These are phyloP conservation scores for Yarrowia keelungensis DNA, from an alignment of 805 yeast species.

Conservation along the genomic window DNA sequence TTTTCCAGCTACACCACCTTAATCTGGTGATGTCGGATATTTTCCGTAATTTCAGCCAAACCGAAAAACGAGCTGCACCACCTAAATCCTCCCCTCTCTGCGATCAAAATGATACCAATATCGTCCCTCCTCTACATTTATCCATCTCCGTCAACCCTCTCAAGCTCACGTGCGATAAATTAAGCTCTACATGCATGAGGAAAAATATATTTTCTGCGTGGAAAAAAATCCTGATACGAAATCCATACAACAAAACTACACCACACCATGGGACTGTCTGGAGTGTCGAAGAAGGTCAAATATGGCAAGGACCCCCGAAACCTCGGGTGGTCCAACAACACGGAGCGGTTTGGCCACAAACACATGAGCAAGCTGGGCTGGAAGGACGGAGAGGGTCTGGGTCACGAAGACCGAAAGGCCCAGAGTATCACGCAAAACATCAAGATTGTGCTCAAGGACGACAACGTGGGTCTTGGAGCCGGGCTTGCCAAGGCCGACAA, in stretches of 20 bases:
- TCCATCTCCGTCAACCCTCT: not conserved
- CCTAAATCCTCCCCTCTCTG: not conserved
- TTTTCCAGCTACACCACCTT: not conserved
- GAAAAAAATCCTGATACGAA: not conserved
- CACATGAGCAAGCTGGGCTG: conserved; percentile 86
- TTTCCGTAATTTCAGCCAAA: not conserved
- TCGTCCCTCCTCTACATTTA: not conserved
- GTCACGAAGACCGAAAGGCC: conserved; percentile 54
- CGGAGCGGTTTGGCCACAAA: conserved; percentile 79
- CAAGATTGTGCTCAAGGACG: conserved; percentile 81
- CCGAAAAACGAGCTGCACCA: not conserved
- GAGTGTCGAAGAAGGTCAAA: conserved; percentile 76
- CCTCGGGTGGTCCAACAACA: conserved; percentile 87
- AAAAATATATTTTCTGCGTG: conserved; percentile 11
- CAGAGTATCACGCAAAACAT: conserved; percentile 79
- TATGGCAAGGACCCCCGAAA: conserved; percentile 94
- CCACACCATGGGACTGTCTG: conserved; percentile 55
- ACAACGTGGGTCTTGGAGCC: conserved; percentile 90
- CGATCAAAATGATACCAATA: not conserved
- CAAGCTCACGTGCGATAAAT: conserved; percentile 28
- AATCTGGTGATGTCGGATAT: not conserved
- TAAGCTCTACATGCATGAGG: conserved; percentile 22
- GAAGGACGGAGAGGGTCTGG: conserved; percentile 91
- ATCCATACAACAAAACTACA: conserved; percentile 39
- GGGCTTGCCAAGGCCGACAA: conserved; percentile 57